Evolutionary conservation across 169 alveolate species (phyloP), one percentile per base, ranked within the genome.

Genomic region (Plasmodium vinckei): DNA sequence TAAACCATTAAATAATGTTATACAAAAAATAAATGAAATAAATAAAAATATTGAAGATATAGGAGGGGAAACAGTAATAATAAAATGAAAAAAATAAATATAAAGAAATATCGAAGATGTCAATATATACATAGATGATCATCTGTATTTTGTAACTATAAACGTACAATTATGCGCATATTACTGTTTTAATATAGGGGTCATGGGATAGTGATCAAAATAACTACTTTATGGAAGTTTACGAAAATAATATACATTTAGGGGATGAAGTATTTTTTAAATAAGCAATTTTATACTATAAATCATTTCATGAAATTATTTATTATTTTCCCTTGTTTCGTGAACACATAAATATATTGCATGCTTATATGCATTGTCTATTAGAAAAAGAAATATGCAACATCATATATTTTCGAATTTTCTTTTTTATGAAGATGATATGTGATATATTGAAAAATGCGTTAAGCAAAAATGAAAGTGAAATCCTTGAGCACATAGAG

Each of bases 51-150:
- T 77, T 64, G 39, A 56, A 6, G 54, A 33, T 56, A 77, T 77
- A 47, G 88, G 88, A 42, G 88, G 88, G 33, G 65, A 56, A 63
- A 77, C 88, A 56, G 88, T 77, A 77, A 67, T 47, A 7, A 12
- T 54, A 39, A 77, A 21, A 75, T 5, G 17, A 39, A 56, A 54
- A 75, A 56, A 25, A 65, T 21, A 33, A 33, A 33, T 33, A 33
- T 33, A 33, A 33, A 33, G 42, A 33, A 33, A 33, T 4, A 33
- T 33, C 42, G 42, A 33, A 33, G 3, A 33, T 33, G 42, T 33
- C 1, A 33, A 33, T 33, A 33, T 33, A 33, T 33, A 33, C 42
- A 33, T 4, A 33, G 7, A 7, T 33, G 3, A 7, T 33, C 42
- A 33, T 4, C 7, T 33, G 7, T 33, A 3, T 33, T 33, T 33